Evolutionary conservation across 176 grass and related monocot genomes (phyloP), one percentile per base, ranked within the genome.

Genomic region (Pontederia crassipes): DNA sequence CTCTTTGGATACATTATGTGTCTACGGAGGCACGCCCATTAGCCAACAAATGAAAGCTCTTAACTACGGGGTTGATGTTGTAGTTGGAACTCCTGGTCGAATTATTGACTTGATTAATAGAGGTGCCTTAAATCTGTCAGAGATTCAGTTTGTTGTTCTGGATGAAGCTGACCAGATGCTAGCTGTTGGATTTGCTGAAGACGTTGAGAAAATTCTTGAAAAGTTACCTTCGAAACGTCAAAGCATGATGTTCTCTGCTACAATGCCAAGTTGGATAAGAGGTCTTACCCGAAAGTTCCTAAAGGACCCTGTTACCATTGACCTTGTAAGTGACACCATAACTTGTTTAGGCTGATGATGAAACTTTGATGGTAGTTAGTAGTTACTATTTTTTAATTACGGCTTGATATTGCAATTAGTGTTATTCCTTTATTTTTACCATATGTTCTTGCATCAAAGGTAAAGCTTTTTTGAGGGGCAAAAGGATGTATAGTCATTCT

Each of bases 121-220:
- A 79, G 77, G 88, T 1, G 10, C 88, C 13, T 83, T 99, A 12
- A 73, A 75, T 74, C 76, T 99, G 53, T 59, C 85, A 17, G 88
- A 76, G 49, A 54, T 99, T 46, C 60, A 66, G 45, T 99, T 86
- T 74, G 87, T 99, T 69, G 94, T 99, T 75, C 82, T 99, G 13
- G 94, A 99, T 66, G 94, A 99, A 72, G 94, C 94, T 48, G 94
- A 99, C 60, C 94, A 93, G 75, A 99, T 99, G 94, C 83, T 99
- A 65, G 82, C 82, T 0, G 94, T 99, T 10, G 94, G 94, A 17
- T 99, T 99, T 86, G 94, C 77, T 65, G 68, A 86, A 76, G 94
- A 81, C 64, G 94, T 99, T 17, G 94, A 99, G 74, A 73, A 12
- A 59, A 99, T 99, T 66, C 72, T 99, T 69, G 69, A 93, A 45